phyloP scores from a whole-genome alignment of 352 stramenopile species.

The Phytopythium vexans region DNA sequence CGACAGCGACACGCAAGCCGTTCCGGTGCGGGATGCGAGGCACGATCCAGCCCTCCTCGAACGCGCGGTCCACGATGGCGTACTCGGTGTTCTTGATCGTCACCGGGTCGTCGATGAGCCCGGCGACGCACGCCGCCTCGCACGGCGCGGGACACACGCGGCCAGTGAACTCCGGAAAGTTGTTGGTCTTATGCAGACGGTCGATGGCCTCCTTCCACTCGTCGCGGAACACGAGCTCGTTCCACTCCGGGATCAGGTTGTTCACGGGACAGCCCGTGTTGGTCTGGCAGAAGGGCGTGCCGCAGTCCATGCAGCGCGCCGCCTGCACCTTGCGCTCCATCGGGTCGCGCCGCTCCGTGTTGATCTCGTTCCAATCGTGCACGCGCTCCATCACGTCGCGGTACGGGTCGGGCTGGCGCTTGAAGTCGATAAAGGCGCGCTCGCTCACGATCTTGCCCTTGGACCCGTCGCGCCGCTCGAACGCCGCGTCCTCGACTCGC shows the following conservation, averaged over 20 bases:
- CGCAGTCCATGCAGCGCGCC: slow-evolving; percentile 98
- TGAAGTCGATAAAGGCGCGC: slow-evolving; percentile 82
- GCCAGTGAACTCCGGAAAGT: slow-evolving; percentile 99
- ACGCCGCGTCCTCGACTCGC: slow-evolving; percentile 24
- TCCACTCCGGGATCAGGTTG: slow-evolving; percentile 99
- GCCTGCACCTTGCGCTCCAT: slow-evolving; percentile 92
- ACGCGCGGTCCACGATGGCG: slow-evolving; percentile 96
- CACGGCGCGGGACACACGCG: slow-evolving; percentile 96
- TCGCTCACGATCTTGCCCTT: slow-evolving; percentile 66
- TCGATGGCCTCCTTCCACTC: slow-evolving; percentile 96
- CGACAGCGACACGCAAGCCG: slow-evolving; percentile 94
- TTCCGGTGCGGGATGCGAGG: slow-evolving; percentile 92
- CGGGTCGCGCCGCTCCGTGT: slow-evolving; percentile 87
- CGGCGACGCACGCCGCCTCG: slow-evolving; percentile 94
- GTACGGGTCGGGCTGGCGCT: slow-evolving; percentile 91
- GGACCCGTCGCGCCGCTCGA: slow-evolving; percentile 63
- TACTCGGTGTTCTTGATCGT: slow-evolving; percentile 99
- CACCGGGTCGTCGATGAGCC: slow-evolving; percentile 94
- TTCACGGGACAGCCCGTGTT: slow-evolving; percentile 97
- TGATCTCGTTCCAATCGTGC: slow-evolving; percentile 98
- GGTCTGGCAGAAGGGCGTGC: slow-evolving; percentile 98
- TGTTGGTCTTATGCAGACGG: slow-evolving; percentile 97
- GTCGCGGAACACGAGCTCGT: slow-evolving; percentile 96
- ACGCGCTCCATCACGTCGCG: slow-evolving; percentile 90
- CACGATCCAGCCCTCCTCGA: slow-evolving; percentile 94